These are phyloP conservation scores for Podila epicladia DNA, from an alignment of 192 early-diverging fungal genomes.

Conservation along the genomic window DNA sequence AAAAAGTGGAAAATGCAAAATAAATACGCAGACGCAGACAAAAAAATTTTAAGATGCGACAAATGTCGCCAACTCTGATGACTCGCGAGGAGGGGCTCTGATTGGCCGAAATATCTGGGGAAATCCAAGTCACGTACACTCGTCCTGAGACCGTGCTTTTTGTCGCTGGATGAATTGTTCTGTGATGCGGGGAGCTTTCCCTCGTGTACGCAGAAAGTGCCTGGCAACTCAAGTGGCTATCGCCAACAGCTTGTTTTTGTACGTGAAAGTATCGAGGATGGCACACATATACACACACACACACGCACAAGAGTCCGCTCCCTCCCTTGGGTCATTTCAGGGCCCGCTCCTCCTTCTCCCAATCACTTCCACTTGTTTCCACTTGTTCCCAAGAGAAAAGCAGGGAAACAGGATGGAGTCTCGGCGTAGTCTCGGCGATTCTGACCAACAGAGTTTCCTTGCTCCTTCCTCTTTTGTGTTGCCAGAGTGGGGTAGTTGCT, in stretches of 20 bases:
- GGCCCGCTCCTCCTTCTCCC: too few species aligned
- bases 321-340: too few species aligned
- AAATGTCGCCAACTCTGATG: conserved; percentile 2
- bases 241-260: too few species aligned
- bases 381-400: background rate
- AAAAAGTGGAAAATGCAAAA: too few species aligned
- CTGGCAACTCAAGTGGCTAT: too few species aligned
- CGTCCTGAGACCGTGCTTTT: background rate
- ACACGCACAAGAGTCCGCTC: too few species aligned
- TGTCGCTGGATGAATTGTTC: background rate
- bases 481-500: conserved; percentile 1
- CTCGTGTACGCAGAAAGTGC: too few species aligned
- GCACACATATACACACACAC: too few species aligned
- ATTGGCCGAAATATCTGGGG: conserved; percentile 3
- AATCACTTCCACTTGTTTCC: too few species aligned
- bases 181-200: background rate
- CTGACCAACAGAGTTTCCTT: background rate
- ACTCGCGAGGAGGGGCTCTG: background rate
- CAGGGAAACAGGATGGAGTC: background rate
- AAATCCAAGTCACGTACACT: background rate
- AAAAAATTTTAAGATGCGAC: background rate
- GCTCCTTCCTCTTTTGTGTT: background rate
- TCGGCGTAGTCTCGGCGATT: conserved; percentile 2
- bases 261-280: too few species aligned
- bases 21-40: too few species aligned